Conservation (phyloP, 2,329 filamentous ascomycete genomes). For the Diaporthe sp. region DNA sequence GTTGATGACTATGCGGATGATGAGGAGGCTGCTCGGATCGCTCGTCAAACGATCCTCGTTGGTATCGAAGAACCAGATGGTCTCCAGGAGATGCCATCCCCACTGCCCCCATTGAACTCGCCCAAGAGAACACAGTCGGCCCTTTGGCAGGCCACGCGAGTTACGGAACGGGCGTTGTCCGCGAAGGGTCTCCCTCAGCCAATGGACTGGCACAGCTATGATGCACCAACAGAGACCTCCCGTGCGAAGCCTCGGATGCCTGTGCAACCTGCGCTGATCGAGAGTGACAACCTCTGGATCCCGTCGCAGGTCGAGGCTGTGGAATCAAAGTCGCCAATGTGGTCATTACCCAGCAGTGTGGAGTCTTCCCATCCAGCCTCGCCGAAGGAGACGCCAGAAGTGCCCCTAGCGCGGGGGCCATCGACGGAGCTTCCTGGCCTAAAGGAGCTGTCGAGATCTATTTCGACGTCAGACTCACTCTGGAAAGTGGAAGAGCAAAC, state of each 20-base stretch:
- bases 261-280: slow-evolving; percentile 33
- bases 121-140: slow-evolving; percentile 39
- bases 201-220: slow-evolving; percentile 41
- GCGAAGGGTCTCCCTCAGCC: slow-evolving; percentile 38
- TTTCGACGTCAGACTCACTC: not conserved
- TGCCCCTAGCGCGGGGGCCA: not conserved
- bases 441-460: not conserved
- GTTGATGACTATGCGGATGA: slow-evolving; percentile 52
- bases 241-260: slow-evolving; percentile 40
- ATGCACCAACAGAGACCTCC: slow-evolving; percentile 38
- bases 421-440: not conserved
- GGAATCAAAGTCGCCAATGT: slow-evolving; percentile 32
- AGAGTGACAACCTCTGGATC: slow-evolving; percentile 45
- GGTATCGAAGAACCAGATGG: slow-evolving; percentile 49
- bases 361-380: slow-evolving; percentile 4
- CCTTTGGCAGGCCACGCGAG: slow-evolving; percentile 38
- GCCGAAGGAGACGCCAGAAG: not conserved
- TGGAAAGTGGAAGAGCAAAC: slow-evolving; percentile 29
- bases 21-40: slow-evolving; percentile 44
- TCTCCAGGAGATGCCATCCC: slow-evolving; percentile 42
- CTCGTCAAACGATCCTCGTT: slow-evolving; percentile 50
- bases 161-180: slow-evolving; percentile 8
- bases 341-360: slow-evolving; percentile 23
- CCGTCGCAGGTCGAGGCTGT: slow-evolving; percentile 18
- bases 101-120: slow-evolving; percentile 39